A percentile compares a stretch with the other conserved stretches of the same genome.
These are phyloP conservation scores for Fraxinus albicans DNA, from an alignment of 305 asterid genomes.

Conservation along the genomic window DNA sequence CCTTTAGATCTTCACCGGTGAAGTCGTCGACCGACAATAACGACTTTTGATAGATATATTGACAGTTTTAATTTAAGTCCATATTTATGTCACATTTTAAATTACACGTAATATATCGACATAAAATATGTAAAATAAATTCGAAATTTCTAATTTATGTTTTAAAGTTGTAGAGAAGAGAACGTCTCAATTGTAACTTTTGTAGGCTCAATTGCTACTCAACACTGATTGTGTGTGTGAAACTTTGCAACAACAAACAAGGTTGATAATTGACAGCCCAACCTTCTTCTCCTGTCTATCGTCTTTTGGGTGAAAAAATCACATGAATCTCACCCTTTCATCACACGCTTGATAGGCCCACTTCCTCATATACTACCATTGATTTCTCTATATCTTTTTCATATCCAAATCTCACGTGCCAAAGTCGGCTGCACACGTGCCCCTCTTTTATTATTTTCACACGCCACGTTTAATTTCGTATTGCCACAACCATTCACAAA, in stretches of 20 bases:
- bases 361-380: constrained; percentile 19
- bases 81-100: background rate
- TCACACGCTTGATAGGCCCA: constrained; percentile 53
- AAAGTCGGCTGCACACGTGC: constrained; percentile 40
- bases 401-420: constrained; percentile 30
- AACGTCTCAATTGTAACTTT: background rate
- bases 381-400: constrained; percentile 15
- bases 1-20: background rate
- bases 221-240: constrained; percentile 7
- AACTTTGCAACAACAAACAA: constrained; percentile 37
- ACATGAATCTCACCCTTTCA: constrained; percentile 64
- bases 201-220: constrained; percentile 2
- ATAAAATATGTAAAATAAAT: background rate
- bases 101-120: background rate
- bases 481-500: background rate
- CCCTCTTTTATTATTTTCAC: constrained; percentile 5
- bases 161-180: background rate
- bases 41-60: background rate
- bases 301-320: constrained; percentile 45
- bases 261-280: constrained; percentile 54
- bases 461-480: background rate
- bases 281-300: constrained; percentile 43
- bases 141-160: background rate
- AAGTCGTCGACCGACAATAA: background rate
- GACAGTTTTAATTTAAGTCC: background rate